Evolutionary conservation across 495 filamentous ascomycete species (phyloP).

Genomic region (Pseudevernia furfuracea): DNA sequence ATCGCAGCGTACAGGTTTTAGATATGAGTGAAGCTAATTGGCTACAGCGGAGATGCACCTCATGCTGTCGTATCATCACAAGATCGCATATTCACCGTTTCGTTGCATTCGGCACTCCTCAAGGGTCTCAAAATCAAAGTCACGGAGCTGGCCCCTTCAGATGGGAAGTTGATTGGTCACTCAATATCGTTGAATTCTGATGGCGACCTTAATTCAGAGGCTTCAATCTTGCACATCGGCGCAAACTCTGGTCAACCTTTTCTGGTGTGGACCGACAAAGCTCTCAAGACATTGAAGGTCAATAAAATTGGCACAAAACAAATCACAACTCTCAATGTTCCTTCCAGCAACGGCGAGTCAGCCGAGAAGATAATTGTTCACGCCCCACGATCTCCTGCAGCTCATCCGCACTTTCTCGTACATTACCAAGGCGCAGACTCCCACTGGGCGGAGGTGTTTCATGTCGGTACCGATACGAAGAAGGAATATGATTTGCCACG

Average conservation of each 20-base stretch:
- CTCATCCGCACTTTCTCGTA: slow-evolving; percentile 72
- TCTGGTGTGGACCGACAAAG: slow-evolving; percentile 72
- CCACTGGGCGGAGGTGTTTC: slow-evolving; percentile 80
- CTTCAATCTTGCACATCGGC: slow-evolving; percentile 72
- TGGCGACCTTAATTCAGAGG: slow-evolving; percentile 55
- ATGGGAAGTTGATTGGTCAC: slow-evolving; percentile 58
- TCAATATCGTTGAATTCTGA: slow-evolving; percentile 58
- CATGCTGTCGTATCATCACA: slow-evolving; percentile 72
- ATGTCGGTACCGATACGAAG: slow-evolving; percentile 62
- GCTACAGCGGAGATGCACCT: slow-evolving; percentile 55
- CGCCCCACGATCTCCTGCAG: slow-evolving; percentile 60
- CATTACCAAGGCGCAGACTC: slow-evolving; percentile 64
- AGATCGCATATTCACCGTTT: slow-evolving; percentile 67
- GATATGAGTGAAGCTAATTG: slow-evolving; percentile 21
- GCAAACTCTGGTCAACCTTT: slow-evolving; percentile 76
- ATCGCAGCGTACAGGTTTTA: not conserved
- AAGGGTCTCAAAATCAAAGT: slow-evolving; percentile 68
- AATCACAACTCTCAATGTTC: slow-evolving; percentile 42
- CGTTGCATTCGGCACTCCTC: slow-evolving; percentile 58
- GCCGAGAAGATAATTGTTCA: slow-evolving; percentile 63
- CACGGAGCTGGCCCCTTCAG: slow-evolving; percentile 59
- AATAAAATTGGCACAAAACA: slow-evolving; percentile 74
- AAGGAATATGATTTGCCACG: slow-evolving; percentile 72
- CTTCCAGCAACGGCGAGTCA: slow-evolving; percentile 47
- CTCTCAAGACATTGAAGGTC: slow-evolving; percentile 59